Evolutionary conservation across 2,329 filamentous ascomycete species (phyloP).

Genomic region (Colletotrichum trifolii): DNA sequence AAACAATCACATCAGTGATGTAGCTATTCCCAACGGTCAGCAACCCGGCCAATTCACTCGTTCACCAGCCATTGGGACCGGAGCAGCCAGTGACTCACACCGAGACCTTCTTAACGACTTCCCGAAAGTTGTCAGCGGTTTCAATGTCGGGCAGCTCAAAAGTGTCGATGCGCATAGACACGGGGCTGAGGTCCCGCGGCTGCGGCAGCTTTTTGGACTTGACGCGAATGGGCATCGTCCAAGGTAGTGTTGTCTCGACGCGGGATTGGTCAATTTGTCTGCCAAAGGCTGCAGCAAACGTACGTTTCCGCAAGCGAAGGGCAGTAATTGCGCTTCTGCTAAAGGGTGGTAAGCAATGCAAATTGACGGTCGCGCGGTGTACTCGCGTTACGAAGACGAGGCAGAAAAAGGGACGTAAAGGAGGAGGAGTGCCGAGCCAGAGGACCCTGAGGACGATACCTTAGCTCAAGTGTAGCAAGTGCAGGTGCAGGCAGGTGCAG

Average conservation of each 20-base stretch:
- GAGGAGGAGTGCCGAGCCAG: constrained; percentile 21
- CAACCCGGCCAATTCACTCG: neutral
- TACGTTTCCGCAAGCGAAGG: no score
- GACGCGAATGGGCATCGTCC: constrained; percentile 52
- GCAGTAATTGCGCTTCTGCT: no score
- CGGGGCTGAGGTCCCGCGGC: constrained; percentile 49
- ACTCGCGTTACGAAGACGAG: constrained; percentile 13
- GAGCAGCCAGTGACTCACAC: constrained; percentile 53
- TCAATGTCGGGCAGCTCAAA: constrained; percentile 65
- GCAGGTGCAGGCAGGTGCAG: no score
- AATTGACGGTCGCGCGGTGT: neutral
- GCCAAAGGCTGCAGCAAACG: no score
- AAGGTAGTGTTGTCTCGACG: neutral
- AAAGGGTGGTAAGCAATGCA: constrained; percentile 3
- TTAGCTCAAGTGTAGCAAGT: no score
- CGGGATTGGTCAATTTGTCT: constrained; percentile 16
- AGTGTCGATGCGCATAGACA: constrained; percentile 47
- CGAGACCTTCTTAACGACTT: constrained; percentile 75
- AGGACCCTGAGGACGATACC: constrained; percentile 28
- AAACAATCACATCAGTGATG: constrained; percentile 69
- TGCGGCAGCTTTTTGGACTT: constrained; percentile 46
- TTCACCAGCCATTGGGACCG: neutral
- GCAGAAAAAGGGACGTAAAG: constrained; percentile 16
- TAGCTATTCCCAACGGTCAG: constrained; percentile 58
- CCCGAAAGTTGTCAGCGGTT: constrained; percentile 69